Evolutionary conservation across 768 basidiomycete species (phyloP), one percentile per base, ranked within the genome.

Genomic region (Butyriboletus loyo): DNA sequence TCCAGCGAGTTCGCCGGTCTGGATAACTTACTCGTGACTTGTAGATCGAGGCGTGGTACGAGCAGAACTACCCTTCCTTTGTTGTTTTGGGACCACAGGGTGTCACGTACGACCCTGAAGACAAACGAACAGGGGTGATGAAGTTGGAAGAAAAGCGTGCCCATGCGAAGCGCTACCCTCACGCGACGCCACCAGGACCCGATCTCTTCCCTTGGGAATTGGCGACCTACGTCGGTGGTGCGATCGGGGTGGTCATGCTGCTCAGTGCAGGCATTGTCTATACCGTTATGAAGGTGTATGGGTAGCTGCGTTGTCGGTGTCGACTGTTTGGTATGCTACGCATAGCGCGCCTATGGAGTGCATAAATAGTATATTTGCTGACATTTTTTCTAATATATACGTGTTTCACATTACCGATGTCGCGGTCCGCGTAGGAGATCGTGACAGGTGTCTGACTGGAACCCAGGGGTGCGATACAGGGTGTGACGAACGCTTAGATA

Each of bases 41-140:
- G 55, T 46, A 86, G 92, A 91, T 98, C 67, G 95, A 98, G 62
- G 83, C 86, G 71, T 98, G 96, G 96, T 84, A 76, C 52, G 96
- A 98, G 70, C 88, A 86, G 60, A 79, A 95, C 69, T 99, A 91
- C 73, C 96, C 96, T 3, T 91, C 93, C 3, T 97, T 96, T 75
- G 81, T 99, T 39, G 19, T 58, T 1, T 52, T 66, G 24, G 59
- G 57, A 10, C 43, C 58, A 25, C 44, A 55, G 4, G 61, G 66
- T 1, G 58, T 71, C 30, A 58, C 68, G 3, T 75, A 81, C 56
- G 72, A 86, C 65, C 63, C 74, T 3, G 40, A 61, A 24, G 87
- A 90, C 66, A 75, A 82, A 14, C 83, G 89, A 17, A 75, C 83
- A 2, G 68, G 67, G 4, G 74, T 88, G 27, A 69, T 80, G 32